These are phyloP conservation scores for Rhodotorula kratochvilovae DNA, from an alignment of 768 basidiomycete genomes.

Conservation along the genomic window DNA sequence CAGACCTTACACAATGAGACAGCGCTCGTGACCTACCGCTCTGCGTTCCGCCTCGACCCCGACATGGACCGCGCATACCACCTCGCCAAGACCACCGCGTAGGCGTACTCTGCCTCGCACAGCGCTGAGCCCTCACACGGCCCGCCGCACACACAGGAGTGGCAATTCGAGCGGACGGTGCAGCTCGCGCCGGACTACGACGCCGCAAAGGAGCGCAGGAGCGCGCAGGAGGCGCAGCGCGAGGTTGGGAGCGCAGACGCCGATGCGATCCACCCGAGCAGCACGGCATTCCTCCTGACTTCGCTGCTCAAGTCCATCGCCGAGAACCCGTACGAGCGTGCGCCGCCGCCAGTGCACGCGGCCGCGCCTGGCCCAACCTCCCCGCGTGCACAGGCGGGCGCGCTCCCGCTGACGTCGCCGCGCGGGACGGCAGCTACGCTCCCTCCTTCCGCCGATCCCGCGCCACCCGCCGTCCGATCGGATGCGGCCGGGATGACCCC, in stretches of 20 bases:
- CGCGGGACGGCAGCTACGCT: too few species aligned
- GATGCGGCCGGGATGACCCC: not conserved
- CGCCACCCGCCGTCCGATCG: too few species aligned
- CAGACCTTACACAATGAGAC: not conserved
- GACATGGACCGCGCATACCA: constrained; percentile 41
- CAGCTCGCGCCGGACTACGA: constrained; percentile 42
- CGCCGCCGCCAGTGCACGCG: not conserved
- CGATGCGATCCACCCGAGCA: constrained; percentile 28
- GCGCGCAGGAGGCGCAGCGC: constrained; percentile 30
- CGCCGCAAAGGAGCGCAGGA: constrained; percentile 29
- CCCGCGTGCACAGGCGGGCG: not conserved
- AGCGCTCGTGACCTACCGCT: constrained; percentile 31
- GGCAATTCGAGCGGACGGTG: constrained; percentile 37
- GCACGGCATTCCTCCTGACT: constrained; percentile 26
- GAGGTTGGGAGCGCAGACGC: constrained; percentile 22
- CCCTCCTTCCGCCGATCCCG: not conserved
- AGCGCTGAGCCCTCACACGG: not conserved
- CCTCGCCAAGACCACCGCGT: constrained; percentile 8
- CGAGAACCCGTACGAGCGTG: constrained; percentile 38
- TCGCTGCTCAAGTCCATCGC: constrained; percentile 30
- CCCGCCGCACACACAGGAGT: constrained; percentile 10
- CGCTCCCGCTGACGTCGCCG: not conserved
- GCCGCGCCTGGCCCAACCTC: not conserved
- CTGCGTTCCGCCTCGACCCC: constrained; percentile 39
- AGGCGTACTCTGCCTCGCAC: not conserved